Conservation (phyloP, 768 basidiomycete species). For the Peribolospora baueri region DNA sequence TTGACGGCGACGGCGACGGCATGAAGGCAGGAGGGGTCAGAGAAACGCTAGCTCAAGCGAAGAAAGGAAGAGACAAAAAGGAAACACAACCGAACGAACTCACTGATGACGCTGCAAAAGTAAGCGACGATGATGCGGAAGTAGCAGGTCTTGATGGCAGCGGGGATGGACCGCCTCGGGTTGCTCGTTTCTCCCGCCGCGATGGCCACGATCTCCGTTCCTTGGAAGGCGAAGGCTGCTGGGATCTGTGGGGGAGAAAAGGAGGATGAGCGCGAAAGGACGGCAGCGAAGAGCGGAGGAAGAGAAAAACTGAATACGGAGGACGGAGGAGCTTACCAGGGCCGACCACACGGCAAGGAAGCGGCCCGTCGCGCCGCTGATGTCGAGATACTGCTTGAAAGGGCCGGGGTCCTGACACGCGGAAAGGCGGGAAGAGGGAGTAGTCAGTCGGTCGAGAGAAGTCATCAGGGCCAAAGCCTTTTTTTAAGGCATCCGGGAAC, state of each 20-base stretch:
- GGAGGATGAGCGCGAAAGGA: background rate
- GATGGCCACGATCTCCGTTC: slow-evolving; percentile 48
- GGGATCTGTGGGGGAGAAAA: slow-evolving; percentile 16
- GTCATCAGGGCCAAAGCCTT: slow-evolving; percentile 3
- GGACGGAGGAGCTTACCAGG: slow-evolving; percentile 10
- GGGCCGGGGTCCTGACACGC: background rate
- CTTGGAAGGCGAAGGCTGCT: slow-evolving; percentile 52
- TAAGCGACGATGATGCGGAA: slow-evolving; percentile 34
- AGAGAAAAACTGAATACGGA: slow-evolving; percentile 2
- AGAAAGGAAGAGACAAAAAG: too few relatives aligned
- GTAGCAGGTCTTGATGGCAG: slow-evolving; percentile 50
- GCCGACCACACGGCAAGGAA: slow-evolving; percentile 25
- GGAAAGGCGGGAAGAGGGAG: background rate
- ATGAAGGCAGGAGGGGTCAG: slow-evolving; percentile 16
- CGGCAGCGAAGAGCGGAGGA: background rate
- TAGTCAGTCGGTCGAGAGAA: too few relatives aligned
- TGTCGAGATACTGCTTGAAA: slow-evolving; percentile 15
- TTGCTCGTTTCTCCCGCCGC: slow-evolving; percentile 53
- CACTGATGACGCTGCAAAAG: too few relatives aligned
- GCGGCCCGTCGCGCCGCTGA: slow-evolving; percentile 15
- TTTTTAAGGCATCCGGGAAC: slow-evolving; percentile 2
- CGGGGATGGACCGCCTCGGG: slow-evolving; percentile 53
- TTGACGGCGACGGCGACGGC: slow-evolving; percentile 20
- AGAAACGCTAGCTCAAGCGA: background rate
- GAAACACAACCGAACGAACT: too few relatives aligned